phyloP scores from a whole-genome alignment of 176 grass and related monocot species.

The Cenchrus fungigraminus region DNA sequence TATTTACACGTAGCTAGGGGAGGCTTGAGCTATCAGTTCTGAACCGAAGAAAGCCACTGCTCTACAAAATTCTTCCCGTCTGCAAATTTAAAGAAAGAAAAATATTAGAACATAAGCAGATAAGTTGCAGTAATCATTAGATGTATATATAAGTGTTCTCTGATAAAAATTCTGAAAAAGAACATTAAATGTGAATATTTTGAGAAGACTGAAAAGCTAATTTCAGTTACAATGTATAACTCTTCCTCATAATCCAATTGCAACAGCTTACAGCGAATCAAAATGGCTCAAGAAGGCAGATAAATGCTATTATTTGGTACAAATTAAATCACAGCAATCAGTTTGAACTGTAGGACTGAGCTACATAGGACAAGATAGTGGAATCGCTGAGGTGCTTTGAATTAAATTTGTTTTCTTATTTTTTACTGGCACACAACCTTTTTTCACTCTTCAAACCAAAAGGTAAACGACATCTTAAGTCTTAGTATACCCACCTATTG shows the following conservation, averaged over 20 bases:
- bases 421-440: no score
- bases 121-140: not conserved
- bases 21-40: constrained; percentile 44
- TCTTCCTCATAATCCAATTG: not conserved
- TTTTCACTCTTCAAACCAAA: not conserved
- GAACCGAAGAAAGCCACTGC: constrained; percentile 67
- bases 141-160: not conserved
- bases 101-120: constrained; percentile 3
- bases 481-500: not conserved
- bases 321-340: not conserved
- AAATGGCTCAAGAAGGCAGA: not conserved
- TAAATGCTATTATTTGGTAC: not conserved
- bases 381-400: not conserved
- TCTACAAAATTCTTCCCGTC: constrained; percentile 68
- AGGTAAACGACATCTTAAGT: not conserved
- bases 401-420: not conserved
- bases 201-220: not conserved
- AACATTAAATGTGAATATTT: not conserved
- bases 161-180: not conserved
- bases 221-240: not conserved
- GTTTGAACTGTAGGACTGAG: not conserved
- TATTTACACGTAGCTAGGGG: constrained; percentile 43
- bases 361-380: not conserved
- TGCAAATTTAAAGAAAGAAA: constrained; percentile 42
- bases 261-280: not conserved